Base-by-base conservation (phyloP, 306 rosid species). In the Rubus idaeus region DNA sequence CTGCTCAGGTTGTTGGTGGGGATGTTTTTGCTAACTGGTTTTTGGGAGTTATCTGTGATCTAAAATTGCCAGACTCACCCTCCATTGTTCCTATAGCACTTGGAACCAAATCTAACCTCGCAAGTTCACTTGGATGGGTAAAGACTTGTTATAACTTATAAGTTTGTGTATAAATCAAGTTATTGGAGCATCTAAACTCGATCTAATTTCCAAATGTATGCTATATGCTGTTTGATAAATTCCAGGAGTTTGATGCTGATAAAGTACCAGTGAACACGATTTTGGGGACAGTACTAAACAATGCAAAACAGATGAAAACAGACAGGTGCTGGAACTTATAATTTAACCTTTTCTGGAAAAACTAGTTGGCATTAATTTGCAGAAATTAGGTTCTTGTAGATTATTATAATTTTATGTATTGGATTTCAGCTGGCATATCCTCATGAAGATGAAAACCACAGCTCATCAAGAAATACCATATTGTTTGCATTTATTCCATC, bases 341-440 rank as follows among this genome's bases (percentile, higher is more conserved):
- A 10, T 35, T 56, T 56, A 20, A 2, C 11, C 1, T 41, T 64
- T 13, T 55, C 14, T 14, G n/a, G 45, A 8, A 64, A 11, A 64
- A 64, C 8, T 13, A 56, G 10, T 20, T 56, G 62, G 35, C 35
- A 56, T 56, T 53, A 1, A 17, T 49, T 16, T 52, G 58, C 58
- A 52, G 6, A 17, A 6, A 18, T 5, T 5, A 42, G 0, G 3
- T 53, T 53, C 58, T 17, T 56, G 21, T 8, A 7, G 4, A 3
- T 2, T 8, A 3, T 2, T 8, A 20, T 56, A 56, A 8, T 8
- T 64, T 37, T 21, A 10, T 21, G 39, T 21, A 10, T 21, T 67
- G 52, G 71, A 5, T 70, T 70, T 71, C 75, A 71, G 64, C 35
- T 71, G 75, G 75, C 62, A 51, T 51, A 71, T 71, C 56, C 45